Evolutionary conservation across 352 stramenopile genomes (phyloP).

Genomic region (Globisporangium carolinianum): DNA sequence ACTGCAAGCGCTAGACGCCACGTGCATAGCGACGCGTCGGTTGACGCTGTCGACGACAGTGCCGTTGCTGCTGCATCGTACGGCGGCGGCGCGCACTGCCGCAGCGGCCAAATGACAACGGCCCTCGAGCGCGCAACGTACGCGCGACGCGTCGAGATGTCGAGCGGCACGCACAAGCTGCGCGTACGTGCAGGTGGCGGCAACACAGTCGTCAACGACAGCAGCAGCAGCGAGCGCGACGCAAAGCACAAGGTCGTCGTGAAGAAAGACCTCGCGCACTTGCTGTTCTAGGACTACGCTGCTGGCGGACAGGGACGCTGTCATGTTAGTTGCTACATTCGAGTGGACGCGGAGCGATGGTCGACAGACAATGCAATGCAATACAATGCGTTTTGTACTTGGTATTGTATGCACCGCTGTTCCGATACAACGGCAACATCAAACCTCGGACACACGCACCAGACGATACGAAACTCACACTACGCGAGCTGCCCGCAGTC

Average conservation of each 20-base stretch:
- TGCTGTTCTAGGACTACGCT: constrained; percentile 33
- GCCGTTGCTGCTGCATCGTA: constrained; percentile 27
- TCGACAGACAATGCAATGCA: too few relatives aligned
- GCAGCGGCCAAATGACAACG: constrained; percentile 25
- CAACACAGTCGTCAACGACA: constrained; percentile 15
- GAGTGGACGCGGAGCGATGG: too few relatives aligned
- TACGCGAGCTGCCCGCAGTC: constrained; percentile 48
- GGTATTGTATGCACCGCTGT: background rate
- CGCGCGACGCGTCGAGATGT: constrained; percentile 38
- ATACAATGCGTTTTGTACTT: background rate
- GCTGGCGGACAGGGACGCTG: too few relatives aligned
- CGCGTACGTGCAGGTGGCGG: constrained; percentile 36
- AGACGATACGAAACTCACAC: background rate
- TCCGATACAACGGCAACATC: background rate
- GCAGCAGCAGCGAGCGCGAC: constrained; percentile 14
- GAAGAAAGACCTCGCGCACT: constrained; percentile 54
- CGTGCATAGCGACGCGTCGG: background rate
- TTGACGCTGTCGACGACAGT: constrained; percentile 8
- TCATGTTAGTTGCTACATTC: too few relatives aligned
- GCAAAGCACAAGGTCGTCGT: constrained; percentile 55
- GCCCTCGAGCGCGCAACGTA: constrained; percentile 27
- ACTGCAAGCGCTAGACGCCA: background rate
- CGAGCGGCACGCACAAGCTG: constrained; percentile 42
- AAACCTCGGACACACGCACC: too few relatives aligned
- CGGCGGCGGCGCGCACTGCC: constrained; percentile 33